Percentiles rank a stretch among this genome's conserved stretches.
phyloP scores from a whole-genome alignment of 306 rosid species.

The Cicer pinnatifidum region DNA sequence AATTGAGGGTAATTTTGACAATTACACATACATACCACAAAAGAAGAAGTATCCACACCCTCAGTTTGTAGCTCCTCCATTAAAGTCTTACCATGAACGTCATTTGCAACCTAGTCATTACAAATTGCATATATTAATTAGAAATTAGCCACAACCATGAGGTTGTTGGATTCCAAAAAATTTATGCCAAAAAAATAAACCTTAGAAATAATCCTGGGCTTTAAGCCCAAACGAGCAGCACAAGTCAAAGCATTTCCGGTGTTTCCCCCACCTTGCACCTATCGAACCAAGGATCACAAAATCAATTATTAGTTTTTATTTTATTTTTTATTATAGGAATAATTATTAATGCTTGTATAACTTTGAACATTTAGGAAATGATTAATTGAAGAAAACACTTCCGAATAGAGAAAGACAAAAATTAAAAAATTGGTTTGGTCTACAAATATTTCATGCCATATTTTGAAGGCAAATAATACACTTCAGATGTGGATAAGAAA shows the following conservation, averaged over 20 bases:
- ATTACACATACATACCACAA: slow-evolving; percentile 47
- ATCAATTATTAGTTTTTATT: slow-evolving; percentile 31
- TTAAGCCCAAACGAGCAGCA: slow-evolving; percentile 85
- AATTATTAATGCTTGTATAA: not conserved
- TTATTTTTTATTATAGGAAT: not conserved
- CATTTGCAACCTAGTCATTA: slow-evolving; percentile 56
- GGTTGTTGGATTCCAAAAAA: slow-evolving; percentile 9
- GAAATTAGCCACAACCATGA: slow-evolving; percentile 24
- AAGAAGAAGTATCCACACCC: slow-evolving; percentile 56
- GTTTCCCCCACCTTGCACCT: slow-evolving; percentile 97
- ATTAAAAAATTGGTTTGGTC: too few relatives aligned
- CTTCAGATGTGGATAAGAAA: too few relatives aligned
- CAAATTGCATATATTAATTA: slow-evolving; percentile 39
- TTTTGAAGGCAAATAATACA: too few relatives aligned
- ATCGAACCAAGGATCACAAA: slow-evolving; percentile 41
- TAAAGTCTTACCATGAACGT: slow-evolving; percentile 50
- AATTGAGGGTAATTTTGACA: not conserved
- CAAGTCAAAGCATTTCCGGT: slow-evolving; percentile 80
- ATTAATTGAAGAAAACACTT: not conserved
- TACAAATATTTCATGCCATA: too few relatives aligned
- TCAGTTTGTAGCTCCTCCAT: slow-evolving; percentile 54
- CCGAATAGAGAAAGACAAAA: too few relatives aligned
- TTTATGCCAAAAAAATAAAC: slow-evolving; percentile 40
- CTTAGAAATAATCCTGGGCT: slow-evolving; percentile 81
- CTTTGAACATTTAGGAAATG: not conserved